Evolutionary conservation across 2,329 filamentous ascomycete species (phyloP), one percentile per base, ranked within the genome.

Genomic region (Corynespora cassiicola): DNA sequence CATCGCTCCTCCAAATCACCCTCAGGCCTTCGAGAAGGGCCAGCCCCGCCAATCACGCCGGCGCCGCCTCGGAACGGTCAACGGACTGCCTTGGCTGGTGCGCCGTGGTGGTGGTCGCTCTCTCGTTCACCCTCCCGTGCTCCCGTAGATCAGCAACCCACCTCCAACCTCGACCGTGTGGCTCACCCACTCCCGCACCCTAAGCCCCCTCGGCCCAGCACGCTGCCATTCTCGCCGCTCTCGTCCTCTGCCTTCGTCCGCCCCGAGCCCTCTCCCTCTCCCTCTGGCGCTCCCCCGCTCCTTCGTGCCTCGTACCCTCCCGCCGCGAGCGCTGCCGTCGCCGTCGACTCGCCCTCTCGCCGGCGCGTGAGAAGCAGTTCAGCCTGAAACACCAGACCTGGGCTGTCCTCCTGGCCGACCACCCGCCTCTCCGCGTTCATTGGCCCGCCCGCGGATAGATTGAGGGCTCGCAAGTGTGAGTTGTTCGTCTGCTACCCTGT

Each of bases 401-500:
- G 47, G 36, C 36, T 36, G 42, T 46, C 52, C 24, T 39, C 42
- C 39, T 54, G 45, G 46, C 31, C 55, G 40, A 45, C 44, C 24
- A 39, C 16, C 40, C 42, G 33, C 37, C 31, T 45, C 28, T 35
- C 42, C 47, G 30, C 52, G 41, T 39, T 50, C 48, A 59, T 59
- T 58, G 58, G 54, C 45, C 46, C 43, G 42, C 30, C 34, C 41
- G 27, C 24, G 24, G 31, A 42, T 47, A 39, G 47, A 52, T 45
- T 52, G 51, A 50, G 24, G 40, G 34, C 43, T 35, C 38, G 46
- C 42, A 27, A 26, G 50, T 52, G 46, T 62, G 58, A 60, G 56
- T 56, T 62, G 54, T 56, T 50, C 43, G 42, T 54, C 53, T 53
- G 47, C 42, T 26, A 51, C 50, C 58, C 58, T 51, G 42, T 54